phyloP scores from a whole-genome alignment of 257 asterid genomes.

The Solanum rostratum region DNA sequence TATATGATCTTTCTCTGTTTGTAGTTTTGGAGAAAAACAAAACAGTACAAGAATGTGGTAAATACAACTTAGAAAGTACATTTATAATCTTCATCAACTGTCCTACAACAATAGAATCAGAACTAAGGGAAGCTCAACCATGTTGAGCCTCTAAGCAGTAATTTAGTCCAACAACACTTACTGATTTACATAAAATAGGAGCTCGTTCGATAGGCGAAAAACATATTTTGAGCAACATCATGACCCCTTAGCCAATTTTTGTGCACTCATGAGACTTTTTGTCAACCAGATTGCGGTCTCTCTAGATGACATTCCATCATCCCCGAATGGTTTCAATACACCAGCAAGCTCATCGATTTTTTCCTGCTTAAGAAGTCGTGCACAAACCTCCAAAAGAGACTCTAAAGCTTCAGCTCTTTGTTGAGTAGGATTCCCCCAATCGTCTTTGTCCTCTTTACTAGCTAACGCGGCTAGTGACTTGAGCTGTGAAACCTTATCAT shows the following conservation, averaged over 20 bases:
- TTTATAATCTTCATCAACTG: not conserved
- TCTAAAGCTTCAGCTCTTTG: slow-evolving; percentile 88
- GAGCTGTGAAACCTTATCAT: slow-evolving; percentile 12
- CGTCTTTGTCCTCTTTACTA: slow-evolving; percentile 16
- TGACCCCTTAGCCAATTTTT: slow-evolving; percentile 37
- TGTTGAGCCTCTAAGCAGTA: not conserved
- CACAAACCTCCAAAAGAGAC: slow-evolving; percentile 83
- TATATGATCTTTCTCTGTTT: not conserved
- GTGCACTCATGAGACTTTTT: slow-evolving; percentile 64
- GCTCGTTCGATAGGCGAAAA: not conserved
- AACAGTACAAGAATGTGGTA: not conserved
- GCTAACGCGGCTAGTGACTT: slow-evolving; percentile 15
- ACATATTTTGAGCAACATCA: slow-evolving; percentile 5
- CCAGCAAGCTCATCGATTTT: slow-evolving; percentile 83
- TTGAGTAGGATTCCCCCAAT: slow-evolving; percentile 25
- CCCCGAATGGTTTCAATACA: slow-evolving; percentile 80
- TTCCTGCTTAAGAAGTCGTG: slow-evolving; percentile 70
- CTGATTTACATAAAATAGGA: not conserved
- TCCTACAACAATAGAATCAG: not conserved
- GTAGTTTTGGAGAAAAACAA: not conserved
- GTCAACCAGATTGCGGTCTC: slow-evolving; percentile 97
- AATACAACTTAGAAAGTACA: not conserved
- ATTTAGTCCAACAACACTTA: not conserved
- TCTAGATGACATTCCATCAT: slow-evolving; percentile 74
- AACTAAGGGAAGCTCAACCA: not conserved